phyloP scores from a whole-genome alignment of 2,329 filamentous ascomycete species.

The Escovopsis sp. region DNA sequence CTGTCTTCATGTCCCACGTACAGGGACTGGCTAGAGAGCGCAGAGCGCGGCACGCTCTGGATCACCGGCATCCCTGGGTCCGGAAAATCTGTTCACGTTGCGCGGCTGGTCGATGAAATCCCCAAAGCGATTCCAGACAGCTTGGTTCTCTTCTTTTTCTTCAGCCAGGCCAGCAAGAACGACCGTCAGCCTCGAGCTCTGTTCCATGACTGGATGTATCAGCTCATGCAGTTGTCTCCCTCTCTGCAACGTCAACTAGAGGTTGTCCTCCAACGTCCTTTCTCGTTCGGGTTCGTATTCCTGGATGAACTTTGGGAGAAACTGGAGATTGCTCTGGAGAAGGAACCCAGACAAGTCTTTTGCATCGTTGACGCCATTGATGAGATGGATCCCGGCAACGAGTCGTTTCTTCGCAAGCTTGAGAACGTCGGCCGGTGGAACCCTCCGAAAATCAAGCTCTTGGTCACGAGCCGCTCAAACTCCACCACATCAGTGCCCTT shows the following conservation, averaged over 20 bases:
- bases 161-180: slow-evolving; percentile 22
- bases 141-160: slow-evolving; percentile 24
- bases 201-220: slow-evolving; percentile 21
- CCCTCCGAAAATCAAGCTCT: slow-evolving; percentile 22
- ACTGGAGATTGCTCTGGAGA: slow-evolving; percentile 12
- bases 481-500: slow-evolving; percentile 16
- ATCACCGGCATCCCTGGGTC: slow-evolving; percentile 24
- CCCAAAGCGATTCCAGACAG: slow-evolving; percentile 1
- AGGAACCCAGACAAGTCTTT: slow-evolving; percentile 16
- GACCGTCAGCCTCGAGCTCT: slow-evolving; percentile 17
- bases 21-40: slow-evolving; percentile 6
- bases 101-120: slow-evolving; percentile 12
- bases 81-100: slow-evolving; percentile 23
- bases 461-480: slow-evolving; percentile 28
- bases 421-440: slow-evolving; percentile 15
- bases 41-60: slow-evolving; percentile 13
- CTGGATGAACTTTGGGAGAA: slow-evolving; percentile 16
- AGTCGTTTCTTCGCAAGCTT: slow-evolving; percentile 18
- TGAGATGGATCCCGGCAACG: slow-evolving; percentile 26
- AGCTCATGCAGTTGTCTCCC: slow-evolving; percentile 17
- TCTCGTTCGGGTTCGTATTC: slow-evolving; percentile 3
- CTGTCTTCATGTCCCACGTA: slow-evolving; percentile 7
- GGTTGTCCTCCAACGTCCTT: slow-evolving; percentile 1
- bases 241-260: slow-evolving; percentile 14
- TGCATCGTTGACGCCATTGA: slow-evolving; percentile 30